Evolutionary conservation across 768 basidiomycete species (phyloP).

Genomic region (Kwoniella dendrophila): DNA sequence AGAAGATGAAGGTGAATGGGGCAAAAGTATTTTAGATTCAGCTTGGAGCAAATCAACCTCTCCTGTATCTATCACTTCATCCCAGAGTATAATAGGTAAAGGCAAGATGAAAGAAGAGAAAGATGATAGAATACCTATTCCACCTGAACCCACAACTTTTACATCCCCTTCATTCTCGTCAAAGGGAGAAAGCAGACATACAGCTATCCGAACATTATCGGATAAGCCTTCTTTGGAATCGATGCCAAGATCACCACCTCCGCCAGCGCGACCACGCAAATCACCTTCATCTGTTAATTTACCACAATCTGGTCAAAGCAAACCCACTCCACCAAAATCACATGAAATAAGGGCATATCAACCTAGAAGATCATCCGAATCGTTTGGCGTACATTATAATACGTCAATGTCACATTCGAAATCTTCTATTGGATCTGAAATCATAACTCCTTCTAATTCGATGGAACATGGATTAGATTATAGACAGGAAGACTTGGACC

Average conservation of each 20-base stretch:
- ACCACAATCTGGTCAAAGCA: too few species aligned
- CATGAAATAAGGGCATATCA: too few species aligned
- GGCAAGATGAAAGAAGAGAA: neutral
- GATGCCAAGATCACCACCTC: constrained; percentile 19
- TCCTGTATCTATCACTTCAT: too few species aligned
- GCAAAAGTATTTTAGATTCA: constrained; percentile 13
- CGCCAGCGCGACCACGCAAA: constrained; percentile 15
- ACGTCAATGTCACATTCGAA: constrained; percentile 5
- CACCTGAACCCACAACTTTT: neutral
- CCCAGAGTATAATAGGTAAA: neutral
- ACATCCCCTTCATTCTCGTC: neutral
- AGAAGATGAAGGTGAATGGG: constrained; percentile 20
- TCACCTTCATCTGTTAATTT: neutral
- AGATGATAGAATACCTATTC: constrained; percentile 14
- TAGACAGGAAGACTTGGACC: neutral
- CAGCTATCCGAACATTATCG: neutral
- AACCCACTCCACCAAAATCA: too few species aligned
- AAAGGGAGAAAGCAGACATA: neutral
- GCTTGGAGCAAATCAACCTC: constrained; percentile 2
- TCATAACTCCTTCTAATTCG: constrained; percentile 21
- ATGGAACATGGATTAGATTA: neutral
- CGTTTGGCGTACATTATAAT: constrained; percentile 27
- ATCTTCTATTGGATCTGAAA: constrained; percentile 21
- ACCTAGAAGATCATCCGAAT: constrained; percentile 22
- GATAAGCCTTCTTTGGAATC: neutral